Evolutionary conservation across 2,329 filamentous ascomycete genomes (phyloP).

Genomic region (Penicillium digitatum): DNA sequence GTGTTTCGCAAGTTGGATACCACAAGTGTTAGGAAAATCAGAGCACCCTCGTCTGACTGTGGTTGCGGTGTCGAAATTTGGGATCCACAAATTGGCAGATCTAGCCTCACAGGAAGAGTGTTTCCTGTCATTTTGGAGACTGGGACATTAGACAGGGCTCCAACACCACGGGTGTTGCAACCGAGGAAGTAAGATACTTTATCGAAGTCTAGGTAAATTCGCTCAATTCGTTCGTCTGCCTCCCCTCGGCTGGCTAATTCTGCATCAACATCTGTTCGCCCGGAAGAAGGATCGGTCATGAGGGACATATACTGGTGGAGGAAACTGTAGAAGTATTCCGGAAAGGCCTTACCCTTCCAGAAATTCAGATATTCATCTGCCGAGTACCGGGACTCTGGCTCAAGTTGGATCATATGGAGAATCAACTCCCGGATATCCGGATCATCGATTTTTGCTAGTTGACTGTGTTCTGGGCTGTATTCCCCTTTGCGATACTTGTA

Average conservation of each 20-base stretch:
- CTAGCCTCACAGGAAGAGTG: slow-evolving; percentile 69
- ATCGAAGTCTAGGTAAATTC: slow-evolving; percentile 91
- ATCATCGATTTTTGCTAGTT: slow-evolving; percentile 83
- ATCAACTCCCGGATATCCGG: slow-evolving; percentile 83
- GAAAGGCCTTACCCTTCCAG: slow-evolving; percentile 88
- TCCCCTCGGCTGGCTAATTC: slow-evolving; percentile 71
- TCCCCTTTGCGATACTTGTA: slow-evolving; percentile 92
- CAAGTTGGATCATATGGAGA: slow-evolving; percentile 90
- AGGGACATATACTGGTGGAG: slow-evolving; percentile 96
- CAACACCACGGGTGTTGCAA: slow-evolving; percentile 56
- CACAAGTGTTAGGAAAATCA: slow-evolving; percentile 86
- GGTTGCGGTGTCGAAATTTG: slow-evolving; percentile 59
- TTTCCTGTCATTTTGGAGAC: slow-evolving; percentile 34
- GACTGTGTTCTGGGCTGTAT: slow-evolving; percentile 78
- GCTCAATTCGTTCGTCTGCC: slow-evolving; percentile 88
- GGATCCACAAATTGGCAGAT: slow-evolving; percentile 80
- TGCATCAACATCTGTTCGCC: slow-evolving; percentile 66
- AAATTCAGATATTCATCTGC: slow-evolving; percentile 92
- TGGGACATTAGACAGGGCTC: slow-evolving; percentile 29
- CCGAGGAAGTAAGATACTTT: slow-evolving; percentile 95
- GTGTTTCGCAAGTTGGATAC: slow-evolving; percentile 87
- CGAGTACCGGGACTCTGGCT: slow-evolving; percentile 86
- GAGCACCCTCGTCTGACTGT: slow-evolving; percentile 77
- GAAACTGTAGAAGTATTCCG: slow-evolving; percentile 95
- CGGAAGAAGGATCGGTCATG: slow-evolving; percentile 84